These are phyloP conservation scores for Phoenix dactylifera DNA, from an alignment of 176 grass and related monocot genomes.

Conservation along the genomic window DNA sequence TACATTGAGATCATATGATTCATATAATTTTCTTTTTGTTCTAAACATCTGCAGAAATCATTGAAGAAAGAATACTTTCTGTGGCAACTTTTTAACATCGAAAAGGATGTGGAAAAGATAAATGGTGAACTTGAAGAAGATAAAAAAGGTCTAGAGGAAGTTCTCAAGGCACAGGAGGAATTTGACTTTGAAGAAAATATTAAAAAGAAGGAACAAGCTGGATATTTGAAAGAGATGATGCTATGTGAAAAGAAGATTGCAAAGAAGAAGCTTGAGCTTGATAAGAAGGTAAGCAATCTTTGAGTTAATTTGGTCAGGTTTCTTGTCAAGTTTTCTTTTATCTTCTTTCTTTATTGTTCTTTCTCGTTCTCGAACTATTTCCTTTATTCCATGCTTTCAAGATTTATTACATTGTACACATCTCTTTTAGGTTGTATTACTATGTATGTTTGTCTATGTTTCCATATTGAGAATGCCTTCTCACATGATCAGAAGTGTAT, in stretches of 20 bases:
- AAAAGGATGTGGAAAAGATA: constrained; percentile 64
- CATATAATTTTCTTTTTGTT: too few relatives aligned
- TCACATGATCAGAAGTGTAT: too few relatives aligned
- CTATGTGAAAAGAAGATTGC: constrained; percentile 77
- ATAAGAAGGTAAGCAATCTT: constrained; percentile 58
- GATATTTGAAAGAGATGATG: constrained; percentile 73
- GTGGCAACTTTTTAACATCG: constrained; percentile 85
- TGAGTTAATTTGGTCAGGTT: background rate
- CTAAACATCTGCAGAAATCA: constrained; percentile 40
- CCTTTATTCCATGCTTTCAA: too few relatives aligned
- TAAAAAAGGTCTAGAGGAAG: constrained; percentile 50
- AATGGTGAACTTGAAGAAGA: constrained; percentile 72
- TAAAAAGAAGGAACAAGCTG: constrained; percentile 92
- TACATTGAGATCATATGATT: too few relatives aligned
- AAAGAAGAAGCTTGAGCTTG: constrained; percentile 76
- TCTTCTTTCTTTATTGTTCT: too few relatives aligned
- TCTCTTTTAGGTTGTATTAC: too few relatives aligned
- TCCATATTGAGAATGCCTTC: too few relatives aligned
- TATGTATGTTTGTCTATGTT: too few relatives aligned
- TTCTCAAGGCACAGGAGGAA: constrained; percentile 47
- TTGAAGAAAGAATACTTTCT: constrained; percentile 80
- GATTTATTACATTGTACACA: too few relatives aligned
- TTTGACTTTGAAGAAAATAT: constrained; percentile 45
- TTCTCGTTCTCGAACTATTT: too few relatives aligned
- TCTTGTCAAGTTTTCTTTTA: too few relatives aligned